Conservation (phyloP, 495 filamentous ascomycete species). For the Xylaria acuta region DNA sequence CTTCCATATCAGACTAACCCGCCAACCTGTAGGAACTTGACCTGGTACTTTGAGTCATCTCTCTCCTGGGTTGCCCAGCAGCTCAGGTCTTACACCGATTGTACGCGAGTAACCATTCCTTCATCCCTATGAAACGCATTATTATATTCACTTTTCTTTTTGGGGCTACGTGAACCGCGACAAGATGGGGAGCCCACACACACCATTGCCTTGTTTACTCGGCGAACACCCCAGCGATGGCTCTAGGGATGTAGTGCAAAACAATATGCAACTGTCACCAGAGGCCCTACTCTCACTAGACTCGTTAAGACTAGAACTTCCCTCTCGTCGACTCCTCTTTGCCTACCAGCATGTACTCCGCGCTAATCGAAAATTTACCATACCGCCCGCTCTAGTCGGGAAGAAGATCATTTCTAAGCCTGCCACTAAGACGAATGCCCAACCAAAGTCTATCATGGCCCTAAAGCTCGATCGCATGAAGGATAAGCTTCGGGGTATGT, state of each 20-base stretch:
- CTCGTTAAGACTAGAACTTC: background rate
- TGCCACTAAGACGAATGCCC: background rate
- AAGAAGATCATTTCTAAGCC: background rate
- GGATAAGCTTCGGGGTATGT: conserved; percentile 17
- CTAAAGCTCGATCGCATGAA: conserved; percentile 10
- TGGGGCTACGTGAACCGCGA: background rate
- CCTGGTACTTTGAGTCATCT: background rate
- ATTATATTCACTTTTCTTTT: background rate
- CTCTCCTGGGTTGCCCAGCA: background rate
- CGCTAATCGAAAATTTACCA: background rate
- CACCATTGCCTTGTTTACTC: background rate
- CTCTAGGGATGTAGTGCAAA: background rate
- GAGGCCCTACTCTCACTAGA: background rate
- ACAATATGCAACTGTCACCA: background rate
- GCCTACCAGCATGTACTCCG: conserved; percentile 15
- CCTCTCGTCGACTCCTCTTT: conserved; percentile 13
- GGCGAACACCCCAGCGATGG: background rate
- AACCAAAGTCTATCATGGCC: conserved; percentile 22
- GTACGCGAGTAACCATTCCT: background rate
- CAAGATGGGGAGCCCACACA: background rate
- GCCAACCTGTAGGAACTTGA: background rate
- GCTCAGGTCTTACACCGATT: background rate
- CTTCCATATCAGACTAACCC: background rate
- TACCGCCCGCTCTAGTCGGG: background rate
- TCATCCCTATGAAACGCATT: conserved; percentile 8